These are phyloP conservation scores for Backusella macrospora DNA, from an alignment of 192 early-diverging fungal species.

Conservation along the genomic window DNA sequence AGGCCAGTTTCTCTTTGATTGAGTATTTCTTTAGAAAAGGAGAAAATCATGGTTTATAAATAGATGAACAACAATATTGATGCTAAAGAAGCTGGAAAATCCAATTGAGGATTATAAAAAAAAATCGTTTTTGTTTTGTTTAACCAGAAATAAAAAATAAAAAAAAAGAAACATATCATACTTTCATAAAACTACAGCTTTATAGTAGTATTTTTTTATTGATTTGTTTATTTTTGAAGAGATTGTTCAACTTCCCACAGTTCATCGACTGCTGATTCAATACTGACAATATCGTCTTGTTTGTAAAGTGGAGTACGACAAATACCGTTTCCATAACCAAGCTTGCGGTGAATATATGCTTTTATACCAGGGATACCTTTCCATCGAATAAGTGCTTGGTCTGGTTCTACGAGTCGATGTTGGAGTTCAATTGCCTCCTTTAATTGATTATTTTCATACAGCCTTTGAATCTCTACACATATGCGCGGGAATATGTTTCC, in stretches of 20 bases:
- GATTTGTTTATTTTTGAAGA: not conserved
- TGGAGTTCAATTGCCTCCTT: conserved; percentile 36
- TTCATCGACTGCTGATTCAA: conserved; percentile 12
- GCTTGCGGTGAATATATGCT: conserved; percentile 26
- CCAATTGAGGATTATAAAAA: no score
- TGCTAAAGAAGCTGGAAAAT: no score
- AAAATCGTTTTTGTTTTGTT: no score
- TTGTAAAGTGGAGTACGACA: conserved; percentile 5
- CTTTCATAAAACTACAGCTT: no score
- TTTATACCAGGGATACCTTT: conserved; percentile 41
- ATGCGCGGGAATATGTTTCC: conserved; percentile 34
- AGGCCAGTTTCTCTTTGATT: no score
- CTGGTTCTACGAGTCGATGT: conserved; percentile 31
- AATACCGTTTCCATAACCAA: conserved; percentile 32
- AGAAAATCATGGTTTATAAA: no score
- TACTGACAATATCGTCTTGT: not conserved
- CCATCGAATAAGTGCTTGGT: conserved; percentile 38
- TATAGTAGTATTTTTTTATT: not conserved
- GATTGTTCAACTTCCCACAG: not conserved
- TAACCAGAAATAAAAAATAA: no score
- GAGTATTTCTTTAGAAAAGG: no score
- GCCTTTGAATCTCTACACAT: conserved; percentile 29
- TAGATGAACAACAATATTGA: no score
- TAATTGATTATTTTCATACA: conserved; percentile 32
- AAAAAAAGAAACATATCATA: no score